Evolutionary conservation across 192 early-diverging fungal species (phyloP).

Genomic region (Cetraspora pellucida): DNA sequence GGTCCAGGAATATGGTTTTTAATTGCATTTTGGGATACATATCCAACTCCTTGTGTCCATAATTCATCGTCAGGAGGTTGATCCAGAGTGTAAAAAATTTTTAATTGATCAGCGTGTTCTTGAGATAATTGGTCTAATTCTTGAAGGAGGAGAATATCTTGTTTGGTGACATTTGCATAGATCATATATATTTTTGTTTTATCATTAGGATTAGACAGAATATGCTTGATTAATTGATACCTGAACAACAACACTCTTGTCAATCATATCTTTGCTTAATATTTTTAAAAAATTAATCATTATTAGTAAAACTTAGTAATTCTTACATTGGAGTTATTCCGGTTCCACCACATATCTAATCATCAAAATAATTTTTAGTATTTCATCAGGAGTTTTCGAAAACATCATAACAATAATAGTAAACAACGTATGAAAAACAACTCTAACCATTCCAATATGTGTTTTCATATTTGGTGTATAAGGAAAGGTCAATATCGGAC

Average conservation of each 20-base stretch:
- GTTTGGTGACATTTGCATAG: conserved; percentile 69
- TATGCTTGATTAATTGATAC: conserved; percentile 64
- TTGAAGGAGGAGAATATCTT: conserved; percentile 68
- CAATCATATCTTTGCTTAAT: neutral
- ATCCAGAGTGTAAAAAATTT: conserved; percentile 68
- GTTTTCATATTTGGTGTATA: conserved; percentile 42
- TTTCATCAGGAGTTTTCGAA: neutral
- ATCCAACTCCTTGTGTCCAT: conserved; percentile 79
- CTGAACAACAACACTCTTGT: conserved; percentile 3
- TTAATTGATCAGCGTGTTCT: conserved; percentile 63
- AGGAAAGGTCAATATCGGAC: conserved; percentile 62
- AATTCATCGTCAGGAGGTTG: conserved; percentile 51
- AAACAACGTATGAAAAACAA: neutral
- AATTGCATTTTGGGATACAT: conserved; percentile 70
- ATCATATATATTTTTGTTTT: conserved; percentile 73
- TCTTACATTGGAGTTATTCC: conserved; percentile 75
- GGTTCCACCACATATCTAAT: conserved; percentile 75
- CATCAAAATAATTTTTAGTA: neutral
- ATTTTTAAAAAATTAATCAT: neutral
- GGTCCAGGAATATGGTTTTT: conserved; percentile 69
- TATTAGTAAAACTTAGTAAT: conserved; percentile 41
- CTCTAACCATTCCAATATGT: conserved; percentile 58
- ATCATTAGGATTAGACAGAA: conserved; percentile 64
- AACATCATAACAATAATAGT: neutral
- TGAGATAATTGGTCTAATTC: conserved; percentile 63